Conservation (phyloP, 2,329 filamentous ascomycete genomes). For the Zymoseptoria brevis region DNA sequence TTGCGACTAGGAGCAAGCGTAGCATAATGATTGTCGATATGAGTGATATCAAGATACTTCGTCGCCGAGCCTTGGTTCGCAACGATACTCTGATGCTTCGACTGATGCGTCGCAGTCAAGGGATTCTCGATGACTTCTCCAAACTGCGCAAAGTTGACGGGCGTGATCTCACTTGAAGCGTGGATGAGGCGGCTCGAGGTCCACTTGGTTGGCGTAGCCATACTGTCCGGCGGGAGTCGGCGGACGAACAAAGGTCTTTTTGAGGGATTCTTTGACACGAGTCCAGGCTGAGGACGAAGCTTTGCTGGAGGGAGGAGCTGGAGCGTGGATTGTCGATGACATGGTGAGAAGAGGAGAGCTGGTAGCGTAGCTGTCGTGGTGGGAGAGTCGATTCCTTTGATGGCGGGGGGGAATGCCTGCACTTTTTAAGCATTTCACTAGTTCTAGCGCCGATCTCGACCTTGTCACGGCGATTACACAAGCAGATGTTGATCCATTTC, state of each 20-base stretch:
- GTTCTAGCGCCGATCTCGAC: conserved; percentile 1
- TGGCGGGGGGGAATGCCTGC: not conserved
- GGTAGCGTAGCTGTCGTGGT: not conserved
- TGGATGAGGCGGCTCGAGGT: conserved; percentile 41
- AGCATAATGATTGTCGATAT: conserved; percentile 60
- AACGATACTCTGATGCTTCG: conserved; percentile 44
- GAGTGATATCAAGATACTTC: conserved; percentile 76
- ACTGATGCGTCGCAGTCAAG: conserved; percentile 23
- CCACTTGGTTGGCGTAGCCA: conserved; percentile 9
- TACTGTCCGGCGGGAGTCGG: conserved; percentile 2
- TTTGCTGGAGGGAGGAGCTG: not conserved
- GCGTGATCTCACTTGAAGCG: conserved; percentile 56
- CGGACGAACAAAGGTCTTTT: conserved; percentile 14
- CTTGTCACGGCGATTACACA: not conserved
- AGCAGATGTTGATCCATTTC: not conserved
- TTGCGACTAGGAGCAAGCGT: conserved; percentile 52
- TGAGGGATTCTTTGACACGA: conserved; percentile 11
- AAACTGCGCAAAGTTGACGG: conserved; percentile 64
- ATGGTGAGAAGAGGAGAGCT: conserved; percentile 2
- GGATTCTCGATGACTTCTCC: conserved; percentile 72
- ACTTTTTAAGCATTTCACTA: not conserved
- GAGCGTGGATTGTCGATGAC: conserved; percentile 3
- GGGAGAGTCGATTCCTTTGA: not conserved
- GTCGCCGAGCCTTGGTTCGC: conserved; percentile 83
- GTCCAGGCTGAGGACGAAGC: conserved; percentile 9